Percentiles rank a stretch among this genome's conserved stretches.
Conservation (phyloP, 164 flowering plant species). For the Umbellularia californica region DNA sequence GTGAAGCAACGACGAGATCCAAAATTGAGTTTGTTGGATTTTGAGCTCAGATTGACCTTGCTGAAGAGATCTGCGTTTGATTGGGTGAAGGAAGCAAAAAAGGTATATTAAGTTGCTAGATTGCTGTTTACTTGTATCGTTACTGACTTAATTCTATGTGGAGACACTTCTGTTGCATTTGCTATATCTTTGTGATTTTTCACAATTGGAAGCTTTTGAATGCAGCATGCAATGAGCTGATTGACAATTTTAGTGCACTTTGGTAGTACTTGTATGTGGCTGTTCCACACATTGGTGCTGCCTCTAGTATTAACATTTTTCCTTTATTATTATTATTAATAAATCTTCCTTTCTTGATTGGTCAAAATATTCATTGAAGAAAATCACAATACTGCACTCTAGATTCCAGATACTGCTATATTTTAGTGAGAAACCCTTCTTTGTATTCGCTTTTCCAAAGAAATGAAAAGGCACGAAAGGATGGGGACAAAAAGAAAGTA, state of each 20-base stretch:
- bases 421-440: no score
- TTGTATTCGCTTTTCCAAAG: no score
- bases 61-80: background rate
- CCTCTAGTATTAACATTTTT: no score
- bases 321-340: no score
- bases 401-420: no score
- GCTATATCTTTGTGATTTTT: background rate
- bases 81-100: background rate
- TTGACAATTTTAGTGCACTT: background rate
- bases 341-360: no score
- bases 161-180: background rate
- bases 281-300: background rate
- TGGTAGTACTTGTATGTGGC: background rate
- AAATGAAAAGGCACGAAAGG: no score
- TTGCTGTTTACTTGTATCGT: background rate
- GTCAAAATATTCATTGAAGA: no score
- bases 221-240: background rate
- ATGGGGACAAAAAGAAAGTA: no score
- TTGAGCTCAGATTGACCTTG: background rate
- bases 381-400: no score
- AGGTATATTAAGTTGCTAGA: background rate
- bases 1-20: constrained; percentile 1
- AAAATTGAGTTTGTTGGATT: constrained; percentile 4
- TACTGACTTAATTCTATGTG: background rate
- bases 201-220: background rate